phyloP scores from a whole-genome alignment of 352 stramenopile genomes.

The Plasmopara muralis region DNA sequence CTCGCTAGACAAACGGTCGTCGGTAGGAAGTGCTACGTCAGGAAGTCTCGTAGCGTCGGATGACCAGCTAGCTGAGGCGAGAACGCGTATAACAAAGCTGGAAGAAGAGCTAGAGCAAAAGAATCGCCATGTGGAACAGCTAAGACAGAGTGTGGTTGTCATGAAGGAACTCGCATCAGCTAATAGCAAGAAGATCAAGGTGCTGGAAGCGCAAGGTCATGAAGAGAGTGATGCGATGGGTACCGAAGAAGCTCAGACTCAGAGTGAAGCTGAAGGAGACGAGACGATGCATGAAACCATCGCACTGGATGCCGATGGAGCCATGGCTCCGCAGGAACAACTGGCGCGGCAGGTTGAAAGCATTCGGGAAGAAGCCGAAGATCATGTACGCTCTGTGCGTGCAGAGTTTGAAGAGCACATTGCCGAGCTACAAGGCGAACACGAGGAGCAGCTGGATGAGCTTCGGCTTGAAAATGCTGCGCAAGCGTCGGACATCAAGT shows the following conservation, averaged over 20 bases:
- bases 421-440: slow-evolving; percentile 35
- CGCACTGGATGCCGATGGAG: slow-evolving; percentile 12
- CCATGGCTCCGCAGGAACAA: slow-evolving; percentile 24
- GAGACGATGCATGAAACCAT: slow-evolving; percentile 27
- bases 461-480: slow-evolving; percentile 53
- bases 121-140: slow-evolving; percentile 55
- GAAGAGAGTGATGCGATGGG: slow-evolving; percentile 13
- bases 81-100: slow-evolving; percentile 43
- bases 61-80: slow-evolving; percentile 47
- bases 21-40: slow-evolving; percentile 3
- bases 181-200: slow-evolving; percentile 26
- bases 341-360: slow-evolving; percentile 45
- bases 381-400: slow-evolving; percentile 50
- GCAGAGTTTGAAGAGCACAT: slow-evolving; percentile 66
- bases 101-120: slow-evolving; percentile 70
- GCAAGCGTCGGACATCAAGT: slow-evolving; percentile 51
- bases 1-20: slow-evolving; percentile 25
- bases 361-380: slow-evolving; percentile 49
- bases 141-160: slow-evolving; percentile 51
- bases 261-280: slow-evolving; percentile 19
- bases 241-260: slow-evolving; percentile 5
- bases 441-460: slow-evolving; percentile 52
- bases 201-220: slow-evolving; percentile 21
- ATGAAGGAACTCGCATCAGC: slow-evolving; percentile 36
- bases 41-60: slow-evolving; percentile 11